Evolutionary conservation across 805 yeast genomes (phyloP), one percentile per base, ranked within the genome.

Genomic region (Gaillardinia entomophila): DNA sequence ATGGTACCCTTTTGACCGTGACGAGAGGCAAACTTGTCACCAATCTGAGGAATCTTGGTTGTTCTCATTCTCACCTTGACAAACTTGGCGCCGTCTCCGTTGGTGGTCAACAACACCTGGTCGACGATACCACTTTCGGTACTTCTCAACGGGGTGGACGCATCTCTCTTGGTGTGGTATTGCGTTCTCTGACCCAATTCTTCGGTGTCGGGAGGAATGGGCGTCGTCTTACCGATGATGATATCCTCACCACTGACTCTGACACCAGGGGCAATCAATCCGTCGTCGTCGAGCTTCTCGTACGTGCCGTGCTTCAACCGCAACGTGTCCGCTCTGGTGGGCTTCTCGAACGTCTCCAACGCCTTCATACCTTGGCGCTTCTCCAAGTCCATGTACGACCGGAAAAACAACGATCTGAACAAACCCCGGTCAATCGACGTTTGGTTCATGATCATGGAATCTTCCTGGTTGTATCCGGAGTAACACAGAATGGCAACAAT

Each of bases 1-100:
- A 92, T 89, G 14, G 98, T 92, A 82, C 99, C 99, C 70, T 92
- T 92, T 66, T 92, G 99, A 60, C 99, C 99, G 66, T 89, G 97
- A 62, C 97, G 79, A 15, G 97, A 89, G 6, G 97, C 88, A 55
- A 90, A 89, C 65, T 92, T 92, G 65, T 92, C 99, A 63, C 99
- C 99, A 63, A 92, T 90, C 66, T 92, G 99, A 10, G 99, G 99
- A 29, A 90, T 75, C 66, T 94, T 92, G 3, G 99, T 92, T 1
- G 98, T 92, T 74, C 99, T 85, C 87, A 94, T 92, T 67, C 99
- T 79, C 30, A 92, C 97, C 66, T 92, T 92, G 33, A 92, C 97
- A 48, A 92, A 94, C 54, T 89, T 86, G 61, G 95, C 75, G 42
- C 99, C 99, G 62, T 92, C 99, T 53, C 95, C 97, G 62, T 92